Conservation (phyloP, 306 rosid genomes). For the Fragaria iinumae region DNA sequence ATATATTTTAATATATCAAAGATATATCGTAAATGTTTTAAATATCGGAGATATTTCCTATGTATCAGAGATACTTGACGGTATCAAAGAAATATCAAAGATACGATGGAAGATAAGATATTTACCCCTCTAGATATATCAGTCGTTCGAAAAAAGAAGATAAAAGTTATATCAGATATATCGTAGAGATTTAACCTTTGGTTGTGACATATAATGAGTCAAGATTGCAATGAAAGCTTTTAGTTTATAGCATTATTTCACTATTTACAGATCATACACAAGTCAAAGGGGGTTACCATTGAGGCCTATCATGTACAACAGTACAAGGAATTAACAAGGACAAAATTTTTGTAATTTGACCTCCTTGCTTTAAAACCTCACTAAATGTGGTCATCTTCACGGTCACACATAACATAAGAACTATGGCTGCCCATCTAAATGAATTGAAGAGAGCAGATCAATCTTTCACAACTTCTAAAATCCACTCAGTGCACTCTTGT, state of each 20-base stretch:
- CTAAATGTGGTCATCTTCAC: not conserved
- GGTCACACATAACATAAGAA: not conserved
- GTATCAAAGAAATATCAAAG: accelerated
- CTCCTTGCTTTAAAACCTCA: not conserved
- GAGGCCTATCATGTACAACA: not conserved
- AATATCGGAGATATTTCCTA: too few species aligned
- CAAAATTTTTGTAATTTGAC: not conserved
- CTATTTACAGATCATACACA: not conserved
- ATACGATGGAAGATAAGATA: too few species aligned
- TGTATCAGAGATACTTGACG: too few species aligned
- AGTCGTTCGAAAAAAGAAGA: too few species aligned
- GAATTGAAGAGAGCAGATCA: not conserved
- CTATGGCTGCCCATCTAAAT: not conserved
- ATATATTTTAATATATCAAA: too few species aligned
- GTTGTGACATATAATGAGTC: not conserved
- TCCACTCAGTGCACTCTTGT: constrained; percentile 76
- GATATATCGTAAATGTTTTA: too few species aligned
- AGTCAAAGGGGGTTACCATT: not conserved
- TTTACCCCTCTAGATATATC: too few species aligned
- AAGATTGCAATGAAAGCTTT: not conserved
- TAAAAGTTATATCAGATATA: too few species aligned
- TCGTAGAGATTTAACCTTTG: too few species aligned
- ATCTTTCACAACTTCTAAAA: constrained; percentile 44
- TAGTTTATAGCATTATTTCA: not conserved
- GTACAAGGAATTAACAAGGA: not conserved